These are phyloP conservation scores for Huntiella moniliformis DNA, from an alignment of 2,329 filamentous ascomycete genomes.

Conservation along the genomic window DNA sequence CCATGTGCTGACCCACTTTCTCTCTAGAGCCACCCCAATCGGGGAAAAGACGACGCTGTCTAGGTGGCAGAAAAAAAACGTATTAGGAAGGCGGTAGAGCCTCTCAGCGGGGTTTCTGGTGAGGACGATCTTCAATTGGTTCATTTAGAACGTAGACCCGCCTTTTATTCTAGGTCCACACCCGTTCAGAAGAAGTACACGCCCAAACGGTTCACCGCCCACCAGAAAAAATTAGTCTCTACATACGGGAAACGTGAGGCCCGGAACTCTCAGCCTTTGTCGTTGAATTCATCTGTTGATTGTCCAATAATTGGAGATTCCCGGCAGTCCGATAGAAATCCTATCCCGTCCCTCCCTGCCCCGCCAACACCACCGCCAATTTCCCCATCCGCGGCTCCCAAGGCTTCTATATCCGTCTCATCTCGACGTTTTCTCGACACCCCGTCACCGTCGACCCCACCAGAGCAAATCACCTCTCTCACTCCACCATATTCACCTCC, in stretches of 20 bases:
- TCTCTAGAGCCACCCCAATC: not conserved
- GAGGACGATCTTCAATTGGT: not conserved
- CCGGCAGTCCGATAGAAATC: not conserved
- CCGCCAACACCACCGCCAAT: too few relatives aligned
- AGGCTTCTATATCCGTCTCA: too few relatives aligned
- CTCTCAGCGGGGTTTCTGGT: not conserved
- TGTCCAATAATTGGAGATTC: not conserved
- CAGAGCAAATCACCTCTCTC: too few relatives aligned
- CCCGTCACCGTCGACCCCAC: too few relatives aligned
- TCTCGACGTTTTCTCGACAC: too few relatives aligned
- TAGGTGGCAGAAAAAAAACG: not conserved
- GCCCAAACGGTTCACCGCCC: not conserved
- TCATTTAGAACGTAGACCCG: not conserved
- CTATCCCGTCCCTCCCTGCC: too few relatives aligned
- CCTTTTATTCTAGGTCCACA: not conserved
- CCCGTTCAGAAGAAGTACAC: not conserved
- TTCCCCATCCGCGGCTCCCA: too few relatives aligned
- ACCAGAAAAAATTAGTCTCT: not conserved
- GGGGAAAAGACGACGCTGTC: not conserved
- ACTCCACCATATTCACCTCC: not conserved
- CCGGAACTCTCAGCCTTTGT: not conserved
- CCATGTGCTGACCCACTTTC: not conserved
- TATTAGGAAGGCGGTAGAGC: not conserved
- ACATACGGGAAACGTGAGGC: not conserved
- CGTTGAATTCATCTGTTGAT: not conserved